Conservation (phyloP, 768 basidiomycete species). For the Phylloporus rhodoxanthus region DNA sequence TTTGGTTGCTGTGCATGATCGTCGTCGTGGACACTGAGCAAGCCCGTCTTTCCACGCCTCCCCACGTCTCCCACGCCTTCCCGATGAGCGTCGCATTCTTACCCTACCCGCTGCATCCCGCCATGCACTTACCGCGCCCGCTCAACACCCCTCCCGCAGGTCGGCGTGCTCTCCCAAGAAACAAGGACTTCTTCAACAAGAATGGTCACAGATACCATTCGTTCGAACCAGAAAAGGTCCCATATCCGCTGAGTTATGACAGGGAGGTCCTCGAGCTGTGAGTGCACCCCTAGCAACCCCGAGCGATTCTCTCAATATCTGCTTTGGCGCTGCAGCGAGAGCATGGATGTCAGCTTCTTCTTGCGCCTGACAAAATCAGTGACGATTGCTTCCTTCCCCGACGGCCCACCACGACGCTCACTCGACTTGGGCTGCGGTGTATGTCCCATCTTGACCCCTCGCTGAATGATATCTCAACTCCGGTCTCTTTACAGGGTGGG, state of each 20-base stretch:
- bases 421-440: slow-evolving; percentile 76
- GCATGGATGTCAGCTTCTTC: slow-evolving; percentile 47
- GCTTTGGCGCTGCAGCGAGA: slow-evolving; percentile 37
- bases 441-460: slow-evolving; percentile 21
- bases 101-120: slow-evolving; percentile 15
- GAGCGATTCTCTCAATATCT: slow-evolving; percentile 4
- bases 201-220: slow-evolving; percentile 62
- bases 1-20: not conserved
- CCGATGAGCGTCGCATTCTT: slow-evolving; percentile 11
- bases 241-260: slow-evolving; percentile 73
- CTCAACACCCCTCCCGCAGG: slow-evolving; percentile 20
- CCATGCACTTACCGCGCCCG: slow-evolving; percentile 20
- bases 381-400: slow-evolving; percentile 52
- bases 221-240: slow-evolving; percentile 69
- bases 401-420: slow-evolving; percentile 45
- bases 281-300: slow-evolving; percentile 20
- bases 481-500: slow-evolving; percentile 42
- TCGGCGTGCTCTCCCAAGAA: slow-evolving; percentile 29
- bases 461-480: not conserved
- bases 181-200: slow-evolving; percentile 56
- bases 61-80: slow-evolving; percentile 8
- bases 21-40: not conserved
- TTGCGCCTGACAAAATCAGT: slow-evolving; percentile 48
- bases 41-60: slow-evolving; percentile 11
- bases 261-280: slow-evolving; percentile 63